A percentile compares a stretch with the other conserved stretches of the same genome.
Evolutionary conservation across 345 rosid genomes (phyloP).

Genomic region (Syzygium oleosum): DNA sequence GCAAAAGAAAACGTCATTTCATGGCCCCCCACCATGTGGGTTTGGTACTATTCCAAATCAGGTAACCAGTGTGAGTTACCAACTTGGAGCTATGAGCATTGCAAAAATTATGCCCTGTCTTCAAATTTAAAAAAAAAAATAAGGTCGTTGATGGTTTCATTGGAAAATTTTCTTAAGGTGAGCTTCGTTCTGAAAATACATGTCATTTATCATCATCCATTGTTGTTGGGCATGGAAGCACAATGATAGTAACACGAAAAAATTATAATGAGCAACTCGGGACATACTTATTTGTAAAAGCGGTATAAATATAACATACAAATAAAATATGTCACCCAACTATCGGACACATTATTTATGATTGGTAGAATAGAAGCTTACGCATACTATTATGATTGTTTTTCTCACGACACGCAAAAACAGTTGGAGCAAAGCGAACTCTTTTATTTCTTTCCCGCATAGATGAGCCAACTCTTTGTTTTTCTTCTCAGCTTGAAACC

Average conservation of each 20-base stretch:
- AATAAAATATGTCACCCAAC: too few relatives aligned
- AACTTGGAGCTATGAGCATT: background rate
- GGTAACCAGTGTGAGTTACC: background rate
- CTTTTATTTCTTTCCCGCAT: background rate
- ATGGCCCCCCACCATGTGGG: too few relatives aligned
- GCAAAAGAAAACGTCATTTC: too few relatives aligned
- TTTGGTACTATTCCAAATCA: too few relatives aligned
- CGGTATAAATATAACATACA: too few relatives aligned
- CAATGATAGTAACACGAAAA: too few relatives aligned
- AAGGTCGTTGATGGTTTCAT: background rate
- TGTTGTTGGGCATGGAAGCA: too few relatives aligned
- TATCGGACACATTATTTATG: too few relatives aligned
- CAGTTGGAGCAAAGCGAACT: background rate
- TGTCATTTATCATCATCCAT: background rate
- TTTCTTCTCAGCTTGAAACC: background rate
- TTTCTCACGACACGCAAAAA: background rate
- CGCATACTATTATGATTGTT: background rate
- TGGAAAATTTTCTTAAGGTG: background rate
- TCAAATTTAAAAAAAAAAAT: too few relatives aligned
- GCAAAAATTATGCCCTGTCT: background rate
- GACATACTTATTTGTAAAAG: too few relatives aligned
- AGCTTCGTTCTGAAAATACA: fast-evolving
- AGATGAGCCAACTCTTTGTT: background rate
- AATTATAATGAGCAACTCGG: too few relatives aligned
- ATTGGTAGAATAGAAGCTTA: background rate